phyloP scores from a whole-genome alignment of 768 basidiomycete species.

The Podaxis mareebaensis region DNA sequence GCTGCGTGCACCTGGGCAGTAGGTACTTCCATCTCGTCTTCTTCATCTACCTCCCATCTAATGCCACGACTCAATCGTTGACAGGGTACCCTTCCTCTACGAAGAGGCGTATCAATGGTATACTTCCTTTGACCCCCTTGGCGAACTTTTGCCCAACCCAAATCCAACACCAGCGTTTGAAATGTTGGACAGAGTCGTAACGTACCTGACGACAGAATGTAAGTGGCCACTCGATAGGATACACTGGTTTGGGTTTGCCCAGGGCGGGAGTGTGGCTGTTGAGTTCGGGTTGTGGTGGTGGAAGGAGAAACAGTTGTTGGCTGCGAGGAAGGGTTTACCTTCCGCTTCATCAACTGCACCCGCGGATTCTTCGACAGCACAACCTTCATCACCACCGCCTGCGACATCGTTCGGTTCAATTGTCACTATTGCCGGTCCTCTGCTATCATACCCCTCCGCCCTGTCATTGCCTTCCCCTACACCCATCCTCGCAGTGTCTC shows the following conservation, averaged over 20 bases:
- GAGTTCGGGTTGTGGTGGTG: slow-evolving; percentile 67
- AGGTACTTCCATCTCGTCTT: slow-evolving; percentile 25
- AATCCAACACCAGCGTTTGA: slow-evolving; percentile 73
- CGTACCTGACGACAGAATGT: slow-evolving; percentile 59
- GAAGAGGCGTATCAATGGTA: slow-evolving; percentile 89
- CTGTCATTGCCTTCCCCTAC: slow-evolving; percentile 52
- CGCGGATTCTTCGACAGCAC: background rate
- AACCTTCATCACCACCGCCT: slow-evolving; percentile 20
- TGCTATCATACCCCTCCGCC: slow-evolving; percentile 75
- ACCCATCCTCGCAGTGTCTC: slow-evolving; percentile 60
- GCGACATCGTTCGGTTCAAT: slow-evolving; percentile 57
- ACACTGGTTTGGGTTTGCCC: slow-evolving; percentile 86
- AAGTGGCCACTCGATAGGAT: slow-evolving; percentile 69
- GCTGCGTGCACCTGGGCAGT: slow-evolving; percentile 78
- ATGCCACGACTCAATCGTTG: background rate
- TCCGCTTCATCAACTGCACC: slow-evolving; percentile 2
- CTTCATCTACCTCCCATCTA: background rate
- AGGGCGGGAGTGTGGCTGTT: slow-evolving; percentile 78
- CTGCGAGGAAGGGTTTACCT: slow-evolving; percentile 17
- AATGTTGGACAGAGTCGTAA: slow-evolving; percentile 50
- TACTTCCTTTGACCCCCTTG: slow-evolving; percentile 75
- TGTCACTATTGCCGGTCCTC: slow-evolving; percentile 67
- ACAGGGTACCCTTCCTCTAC: slow-evolving; percentile 76
- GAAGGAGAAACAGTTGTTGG: slow-evolving; percentile 35
- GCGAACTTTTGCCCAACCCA: slow-evolving; percentile 67